phyloP scores from a whole-genome alignment of 2,329 filamentous ascomycete genomes.

The Diaporthe citrichinensis region DNA sequence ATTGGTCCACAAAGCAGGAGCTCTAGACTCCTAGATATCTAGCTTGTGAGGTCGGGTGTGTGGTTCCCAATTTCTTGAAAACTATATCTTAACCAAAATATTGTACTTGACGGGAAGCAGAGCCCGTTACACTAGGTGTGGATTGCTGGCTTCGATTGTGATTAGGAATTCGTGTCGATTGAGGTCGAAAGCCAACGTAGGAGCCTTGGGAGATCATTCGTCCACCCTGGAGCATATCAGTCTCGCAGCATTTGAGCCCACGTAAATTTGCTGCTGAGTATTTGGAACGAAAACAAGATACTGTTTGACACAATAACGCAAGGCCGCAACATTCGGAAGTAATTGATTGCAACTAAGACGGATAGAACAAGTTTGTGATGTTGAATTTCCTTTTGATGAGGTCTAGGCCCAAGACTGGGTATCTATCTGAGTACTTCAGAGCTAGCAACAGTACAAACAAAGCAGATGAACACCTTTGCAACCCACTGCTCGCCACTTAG shows the following conservation, averaged over 20 bases:
- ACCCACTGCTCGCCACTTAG: neutral
- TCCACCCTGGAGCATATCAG: neutral
- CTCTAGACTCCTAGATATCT: neutral
- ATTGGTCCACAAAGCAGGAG: neutral
- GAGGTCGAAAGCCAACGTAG: no score
- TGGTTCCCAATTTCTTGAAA: no score
- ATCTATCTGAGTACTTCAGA: no score
- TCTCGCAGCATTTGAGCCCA: neutral
- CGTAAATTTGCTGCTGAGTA: neutral
- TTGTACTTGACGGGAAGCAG: neutral
- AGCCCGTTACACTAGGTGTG: neutral
- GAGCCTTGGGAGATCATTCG: neutral
- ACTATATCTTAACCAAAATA: neutral
- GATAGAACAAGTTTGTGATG: neutral
- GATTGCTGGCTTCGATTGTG: neutral
- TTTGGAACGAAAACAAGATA: no score
- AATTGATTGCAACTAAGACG: no score
- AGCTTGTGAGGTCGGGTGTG: neutral
- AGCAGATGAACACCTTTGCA: neutral
- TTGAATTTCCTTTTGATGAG: neutral
- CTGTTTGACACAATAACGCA: no score
- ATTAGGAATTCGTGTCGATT: no score
- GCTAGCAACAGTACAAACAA: neutral
- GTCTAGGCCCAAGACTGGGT: neutral
- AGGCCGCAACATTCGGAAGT: no score